phyloP scores from a whole-genome alignment of 1,139 yeast species.

The Groenewaldozyma sp. region DNA sequence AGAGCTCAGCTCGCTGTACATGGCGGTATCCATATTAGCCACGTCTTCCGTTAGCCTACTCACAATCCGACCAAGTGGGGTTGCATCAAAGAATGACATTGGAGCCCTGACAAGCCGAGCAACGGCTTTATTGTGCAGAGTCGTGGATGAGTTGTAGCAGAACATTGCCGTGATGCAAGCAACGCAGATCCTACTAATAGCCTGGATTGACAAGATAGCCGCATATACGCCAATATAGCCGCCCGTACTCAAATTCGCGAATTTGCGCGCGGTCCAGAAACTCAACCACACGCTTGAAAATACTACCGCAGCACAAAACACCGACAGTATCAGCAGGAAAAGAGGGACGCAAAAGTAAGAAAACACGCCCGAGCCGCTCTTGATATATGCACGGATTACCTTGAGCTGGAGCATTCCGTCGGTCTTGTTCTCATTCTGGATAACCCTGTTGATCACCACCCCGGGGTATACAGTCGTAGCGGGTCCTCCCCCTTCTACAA shows the following conservation, averaged over 20 bases:
- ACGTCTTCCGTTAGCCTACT: slow-evolving; percentile 70
- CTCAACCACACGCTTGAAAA: slow-evolving; percentile 53
- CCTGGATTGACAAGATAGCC: slow-evolving; percentile 29
- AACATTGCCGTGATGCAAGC: slow-evolving; percentile 15
- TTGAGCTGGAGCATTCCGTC: slow-evolving; percentile 6
- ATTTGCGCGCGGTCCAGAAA: slow-evolving; percentile 59
- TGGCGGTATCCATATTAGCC: slow-evolving; percentile 65
- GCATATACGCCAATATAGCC: slow-evolving; percentile 63
- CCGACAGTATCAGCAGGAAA: slow-evolving; percentile 3
- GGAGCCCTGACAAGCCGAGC: slow-evolving; percentile 50
- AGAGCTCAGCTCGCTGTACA: slow-evolving; percentile 20
- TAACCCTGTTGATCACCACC: background rate
- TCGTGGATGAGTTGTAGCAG: slow-evolving; percentile 20
- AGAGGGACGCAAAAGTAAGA: slow-evolving; percentile 5
- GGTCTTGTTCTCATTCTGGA: slow-evolving; percentile 9
- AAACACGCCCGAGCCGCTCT: slow-evolving; percentile 9
- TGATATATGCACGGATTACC: slow-evolving; percentile 8
- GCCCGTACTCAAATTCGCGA: slow-evolving; percentile 34
- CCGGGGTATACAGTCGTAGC: too few species aligned
- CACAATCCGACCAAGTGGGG: slow-evolving; percentile 48
- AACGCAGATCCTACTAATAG: slow-evolving; percentile 4
- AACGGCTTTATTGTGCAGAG: slow-evolving; percentile 34
- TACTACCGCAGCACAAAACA: slow-evolving; percentile 1
- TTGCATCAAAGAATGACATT: slow-evolving; percentile 43
- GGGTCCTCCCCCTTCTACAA: too few species aligned